A percentile compares a stretch with the other conserved stretches of the same genome.
These are phyloP conservation scores for Phytopythium oedochilum DNA, from an alignment of 352 stramenopile species.

Conservation along the genomic window DNA sequence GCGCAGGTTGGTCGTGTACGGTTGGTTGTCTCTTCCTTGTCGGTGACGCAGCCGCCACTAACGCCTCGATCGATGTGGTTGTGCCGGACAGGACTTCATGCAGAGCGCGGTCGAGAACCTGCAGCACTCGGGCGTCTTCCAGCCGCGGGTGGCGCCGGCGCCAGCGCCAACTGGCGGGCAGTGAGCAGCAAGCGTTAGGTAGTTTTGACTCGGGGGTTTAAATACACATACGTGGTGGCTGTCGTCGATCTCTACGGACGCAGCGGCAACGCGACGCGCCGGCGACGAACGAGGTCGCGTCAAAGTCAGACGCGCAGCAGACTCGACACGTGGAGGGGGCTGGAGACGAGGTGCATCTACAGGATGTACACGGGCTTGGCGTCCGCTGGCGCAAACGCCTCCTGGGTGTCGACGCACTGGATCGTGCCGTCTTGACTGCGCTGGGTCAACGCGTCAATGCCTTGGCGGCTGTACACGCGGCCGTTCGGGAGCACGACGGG, in stretches of 20 bases:
- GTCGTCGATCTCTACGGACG: background rate
- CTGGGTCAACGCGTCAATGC: conserved; percentile 53
- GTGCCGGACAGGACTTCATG: conserved; percentile 64
- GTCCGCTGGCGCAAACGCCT: conserved; percentile 51
- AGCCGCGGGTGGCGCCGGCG: conserved; percentile 14
- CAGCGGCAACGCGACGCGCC: background rate
- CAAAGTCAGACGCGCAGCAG: too few relatives aligned
- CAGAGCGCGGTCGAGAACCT: conserved; percentile 71
- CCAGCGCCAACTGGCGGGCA: conserved; percentile 6
- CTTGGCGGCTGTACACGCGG: conserved; percentile 76
- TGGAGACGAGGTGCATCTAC: conserved; percentile 13
- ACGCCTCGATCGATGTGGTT: background rate
- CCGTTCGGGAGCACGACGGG: conserved; percentile 78
- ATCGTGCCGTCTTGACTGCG: conserved; percentile 45
- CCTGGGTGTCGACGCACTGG: conserved; percentile 69
- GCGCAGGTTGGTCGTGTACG: conserved; percentile 24
- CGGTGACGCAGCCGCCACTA: background rate
- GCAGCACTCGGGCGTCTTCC: conserved; percentile 67
- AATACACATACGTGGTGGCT: background rate
- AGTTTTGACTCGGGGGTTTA: background rate
- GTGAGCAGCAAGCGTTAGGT: background rate
- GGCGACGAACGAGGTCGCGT: too few relatives aligned
- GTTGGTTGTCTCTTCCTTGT: background rate
- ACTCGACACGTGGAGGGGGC: too few relatives aligned
- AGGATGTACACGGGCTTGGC: conserved; percentile 80